Evolutionary conservation across 106 monocot species (phyloP).

Genomic region (Vanilla planifolia): DNA sequence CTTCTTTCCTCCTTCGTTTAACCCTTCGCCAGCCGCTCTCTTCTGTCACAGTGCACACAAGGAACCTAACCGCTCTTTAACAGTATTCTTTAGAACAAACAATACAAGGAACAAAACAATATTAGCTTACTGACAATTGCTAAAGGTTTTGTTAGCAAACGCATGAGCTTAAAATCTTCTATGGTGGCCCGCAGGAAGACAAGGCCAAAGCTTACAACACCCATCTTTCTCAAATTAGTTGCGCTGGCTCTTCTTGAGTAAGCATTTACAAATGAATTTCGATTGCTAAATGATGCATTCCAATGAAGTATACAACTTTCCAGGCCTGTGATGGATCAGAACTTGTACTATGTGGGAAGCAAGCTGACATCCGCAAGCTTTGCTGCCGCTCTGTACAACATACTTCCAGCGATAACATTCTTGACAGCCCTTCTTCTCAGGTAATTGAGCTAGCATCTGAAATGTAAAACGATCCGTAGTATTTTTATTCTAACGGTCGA

Average conservation of each 20-base stretch:
- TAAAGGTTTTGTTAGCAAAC: background rate
- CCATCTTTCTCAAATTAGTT: constrained; percentile 51
- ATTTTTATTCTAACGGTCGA: no score
- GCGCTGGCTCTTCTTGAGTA: constrained; percentile 69
- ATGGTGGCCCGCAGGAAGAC: constrained; percentile 63
- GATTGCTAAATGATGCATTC: background rate
- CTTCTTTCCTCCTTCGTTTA: background rate
- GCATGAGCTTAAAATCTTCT: no score
- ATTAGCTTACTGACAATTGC: background rate
- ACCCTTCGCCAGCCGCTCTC: no score
- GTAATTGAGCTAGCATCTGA: no score
- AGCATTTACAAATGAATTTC: background rate
- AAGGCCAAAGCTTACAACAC: constrained; percentile 59
- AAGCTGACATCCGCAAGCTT: constrained; percentile 71
- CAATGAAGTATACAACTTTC: background rate
- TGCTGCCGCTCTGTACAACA: constrained; percentile 50
- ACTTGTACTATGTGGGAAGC: constrained; percentile 73
- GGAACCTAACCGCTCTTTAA: no score
- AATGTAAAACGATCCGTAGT: no score
- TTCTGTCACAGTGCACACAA: no score
- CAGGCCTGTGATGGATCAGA: constrained; percentile 87
- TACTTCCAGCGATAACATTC: constrained; percentile 81
- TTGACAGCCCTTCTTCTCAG: constrained; percentile 52
- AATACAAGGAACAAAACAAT: background rate
- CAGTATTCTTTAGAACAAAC: no score